phyloP scores from a whole-genome alignment of 495 filamentous ascomycete genomes.

The Aspergillus asperescens region DNA sequence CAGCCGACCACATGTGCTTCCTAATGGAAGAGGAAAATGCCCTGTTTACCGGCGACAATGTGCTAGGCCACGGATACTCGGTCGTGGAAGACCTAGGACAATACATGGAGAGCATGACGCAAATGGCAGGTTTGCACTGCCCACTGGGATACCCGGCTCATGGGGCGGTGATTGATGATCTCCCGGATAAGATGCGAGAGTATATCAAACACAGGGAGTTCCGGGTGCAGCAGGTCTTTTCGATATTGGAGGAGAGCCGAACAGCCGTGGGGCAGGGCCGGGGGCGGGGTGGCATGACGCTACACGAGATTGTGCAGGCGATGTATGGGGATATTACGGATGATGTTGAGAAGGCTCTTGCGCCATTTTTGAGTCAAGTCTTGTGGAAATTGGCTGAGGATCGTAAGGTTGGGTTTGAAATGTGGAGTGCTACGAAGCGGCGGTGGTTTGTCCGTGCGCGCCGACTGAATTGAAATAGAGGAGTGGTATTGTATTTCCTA shows the following conservation, averaged over 20 bases:
- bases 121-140: not conserved
- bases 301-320: constrained; percentile 31
- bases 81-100: constrained; percentile 6
- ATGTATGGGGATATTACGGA: constrained; percentile 36
- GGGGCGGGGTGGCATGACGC: constrained; percentile 25
- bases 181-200: constrained; percentile 28
- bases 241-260: constrained; percentile 18
- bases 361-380: constrained; percentile 45
- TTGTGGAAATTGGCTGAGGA: constrained; percentile 47
- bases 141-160: constrained; percentile 9
- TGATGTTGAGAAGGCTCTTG: constrained; percentile 26
- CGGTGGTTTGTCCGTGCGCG: constrained; percentile 35
- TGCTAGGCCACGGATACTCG: constrained; percentile 39
- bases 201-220: constrained; percentile 31
- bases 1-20: constrained; percentile 45
- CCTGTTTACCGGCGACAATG: constrained; percentile 78
- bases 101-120: constrained; percentile 9
- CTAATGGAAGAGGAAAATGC: constrained; percentile 56
- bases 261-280: not conserved
- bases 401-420: constrained; percentile 43
- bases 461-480: not conserved
- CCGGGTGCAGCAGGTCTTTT: constrained; percentile 33
- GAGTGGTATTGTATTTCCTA: not conserved
- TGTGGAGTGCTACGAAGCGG: constrained; percentile 28
- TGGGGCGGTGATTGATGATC: constrained; percentile 17